Base-by-base conservation (phyloP, 306 rosid species). In the Oemleria cerasiformis region DNA sequence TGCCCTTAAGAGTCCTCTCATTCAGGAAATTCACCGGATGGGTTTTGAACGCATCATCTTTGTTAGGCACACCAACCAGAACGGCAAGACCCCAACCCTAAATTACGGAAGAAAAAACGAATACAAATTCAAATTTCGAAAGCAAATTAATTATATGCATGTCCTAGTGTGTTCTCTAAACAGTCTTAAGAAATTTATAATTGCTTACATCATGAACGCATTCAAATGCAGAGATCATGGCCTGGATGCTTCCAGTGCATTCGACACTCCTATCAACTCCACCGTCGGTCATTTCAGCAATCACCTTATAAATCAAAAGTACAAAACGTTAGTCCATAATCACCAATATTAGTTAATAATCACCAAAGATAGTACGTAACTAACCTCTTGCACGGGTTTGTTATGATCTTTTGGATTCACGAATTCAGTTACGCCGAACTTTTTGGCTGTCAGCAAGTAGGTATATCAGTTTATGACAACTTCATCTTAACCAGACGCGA, bases 71-170 rank as follows among this genome's bases (percentile, higher is more conserved):
- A 21, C 98, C 98, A 41, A 92, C 98, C 1, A 92, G 92, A 9
- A 92, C 98, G 30, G 96, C 98, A 70, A 88, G 88, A 42, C 96
- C 98, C 98, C 98, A 92, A 16, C 98, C 98, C 98, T 92, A 25
- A 55, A n/a, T 17, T 53, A 9, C 3, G 81, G 44, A 3, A 42
- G 69, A 70, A 60, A 9, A 14, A 25, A 7, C 13, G 2, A 2
- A 15, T 34, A 0, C 7, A 4, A 47, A 7, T 20, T 72, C 16
- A 36, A 14, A n/a, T 43, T 40, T 6, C 15, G 17, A 15, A 23
- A n/a, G 57, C 25, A n/a, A 11, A 17, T 17, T 50, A 17, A 17
- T 17, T 51, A 51, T 51, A 21, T 7, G 23, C 45, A 57, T 6
- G 48, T 7, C 11, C 14, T 8, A 16, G 1, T 16, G 6, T 9